Evolutionary conservation across 352 stramenopile species (phyloP).

Genomic region (Globisporangium radiosum): DNA sequence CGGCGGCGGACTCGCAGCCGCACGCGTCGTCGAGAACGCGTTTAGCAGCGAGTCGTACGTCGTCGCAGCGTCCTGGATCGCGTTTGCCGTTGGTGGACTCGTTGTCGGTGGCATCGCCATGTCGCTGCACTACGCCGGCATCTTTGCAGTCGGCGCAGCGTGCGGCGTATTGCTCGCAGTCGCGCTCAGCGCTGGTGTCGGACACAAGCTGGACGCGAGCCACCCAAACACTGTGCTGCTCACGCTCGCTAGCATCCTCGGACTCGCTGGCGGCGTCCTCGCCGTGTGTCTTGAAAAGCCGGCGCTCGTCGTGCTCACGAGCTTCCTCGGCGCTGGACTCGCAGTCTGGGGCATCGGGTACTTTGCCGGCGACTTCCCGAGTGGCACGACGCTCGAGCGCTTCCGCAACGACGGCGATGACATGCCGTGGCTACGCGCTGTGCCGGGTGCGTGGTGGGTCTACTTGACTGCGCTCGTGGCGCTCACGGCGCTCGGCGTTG

Average conservation of each 20-base stretch:
- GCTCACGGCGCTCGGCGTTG: slow-evolving; percentile 33
- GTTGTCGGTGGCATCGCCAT: slow-evolving; percentile 41
- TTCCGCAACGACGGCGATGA: slow-evolving; percentile 27
- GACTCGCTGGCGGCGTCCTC: slow-evolving; percentile 31
- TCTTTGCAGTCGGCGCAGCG: slow-evolving; percentile 52
- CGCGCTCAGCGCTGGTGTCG: slow-evolving; percentile 47
- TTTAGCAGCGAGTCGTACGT: slow-evolving; percentile 48
- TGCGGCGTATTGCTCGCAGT: slow-evolving; percentile 52
- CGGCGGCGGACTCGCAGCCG: slow-evolving; percentile 38
- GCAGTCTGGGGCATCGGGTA: slow-evolving; percentile 55
- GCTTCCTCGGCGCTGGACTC: slow-evolving; percentile 35
- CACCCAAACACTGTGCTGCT: slow-evolving; percentile 48
- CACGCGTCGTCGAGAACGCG: slow-evolving; percentile 43
- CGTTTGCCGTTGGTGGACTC: slow-evolving; percentile 55
- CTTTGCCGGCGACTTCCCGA: slow-evolving; percentile 56
- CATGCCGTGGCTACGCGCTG: slow-evolving; percentile 19
- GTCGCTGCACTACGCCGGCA: slow-evolving; percentile 38
- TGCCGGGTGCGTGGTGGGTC: slow-evolving; percentile 51
- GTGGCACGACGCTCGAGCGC: slow-evolving; percentile 34
- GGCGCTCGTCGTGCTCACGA: slow-evolving; percentile 37
- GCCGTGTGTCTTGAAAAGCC: slow-evolving; percentile 56
- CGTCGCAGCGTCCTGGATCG: slow-evolving; percentile 59
- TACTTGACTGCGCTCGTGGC: slow-evolving; percentile 50
- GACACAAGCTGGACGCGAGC: slow-evolving; percentile 46
- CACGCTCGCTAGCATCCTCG: slow-evolving; percentile 36